phyloP scores from a whole-genome alignment of 148 eudicot genomes.

The Arbutus unedo region DNA sequence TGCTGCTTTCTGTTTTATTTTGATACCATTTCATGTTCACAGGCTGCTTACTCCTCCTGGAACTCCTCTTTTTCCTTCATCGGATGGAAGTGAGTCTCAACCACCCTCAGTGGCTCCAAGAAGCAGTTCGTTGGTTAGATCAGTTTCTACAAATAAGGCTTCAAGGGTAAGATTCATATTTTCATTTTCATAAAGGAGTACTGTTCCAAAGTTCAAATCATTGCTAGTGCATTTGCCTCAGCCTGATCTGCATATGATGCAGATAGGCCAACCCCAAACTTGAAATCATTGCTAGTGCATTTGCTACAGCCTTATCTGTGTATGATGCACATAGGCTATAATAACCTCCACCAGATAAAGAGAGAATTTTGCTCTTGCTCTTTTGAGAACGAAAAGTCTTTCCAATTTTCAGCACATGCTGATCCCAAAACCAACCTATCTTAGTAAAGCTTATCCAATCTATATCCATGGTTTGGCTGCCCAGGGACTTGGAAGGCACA shows the following conservation, averaged over 20 bases:
- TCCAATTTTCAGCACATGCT: not conserved
- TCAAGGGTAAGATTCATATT: slow-evolving; percentile 59
- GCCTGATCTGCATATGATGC: not conserved
- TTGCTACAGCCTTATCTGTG: slow-evolving; percentile 8
- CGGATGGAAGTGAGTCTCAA: slow-evolving; percentile 65
- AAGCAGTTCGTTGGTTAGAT: slow-evolving; percentile 51
- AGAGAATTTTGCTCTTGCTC: not conserved
- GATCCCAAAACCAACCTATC: not conserved
- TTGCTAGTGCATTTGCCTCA: not conserved
- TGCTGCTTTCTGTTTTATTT: not conserved
- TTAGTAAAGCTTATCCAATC: not conserved
- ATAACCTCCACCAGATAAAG: not conserved
- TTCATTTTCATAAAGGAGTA: not conserved
- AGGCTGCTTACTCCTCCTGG: slow-evolving; percentile 99
- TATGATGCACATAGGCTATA: not conserved
- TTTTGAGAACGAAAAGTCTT: not conserved
- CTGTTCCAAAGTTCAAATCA: not conserved
- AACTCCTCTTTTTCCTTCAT: slow-evolving; percentile 74
- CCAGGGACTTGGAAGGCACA: not conserved
- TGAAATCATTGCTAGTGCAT: slow-evolving; percentile 7
- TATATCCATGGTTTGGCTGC: not conserved
- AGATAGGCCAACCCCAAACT: not conserved
- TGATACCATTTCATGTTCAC: slow-evolving; percentile 15
- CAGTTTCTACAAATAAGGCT: slow-evolving; percentile 63
- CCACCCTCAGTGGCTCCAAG: slow-evolving; percentile 51